Conservation (phyloP, 2,329 filamentous ascomycete genomes). For the Fusarium mundagurra region DNA sequence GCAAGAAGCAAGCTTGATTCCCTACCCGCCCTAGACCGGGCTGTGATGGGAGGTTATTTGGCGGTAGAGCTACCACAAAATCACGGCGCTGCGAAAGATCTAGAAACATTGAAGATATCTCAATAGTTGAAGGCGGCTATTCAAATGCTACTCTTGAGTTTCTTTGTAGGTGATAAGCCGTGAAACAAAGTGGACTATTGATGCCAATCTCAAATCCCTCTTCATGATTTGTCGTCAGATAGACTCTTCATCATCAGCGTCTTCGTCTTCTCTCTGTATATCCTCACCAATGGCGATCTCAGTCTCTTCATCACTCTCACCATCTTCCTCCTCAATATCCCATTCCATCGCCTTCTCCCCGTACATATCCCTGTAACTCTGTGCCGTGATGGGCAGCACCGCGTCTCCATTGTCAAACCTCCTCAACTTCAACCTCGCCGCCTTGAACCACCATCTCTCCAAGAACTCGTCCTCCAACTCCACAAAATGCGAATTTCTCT, state of each 20-base stretch:
- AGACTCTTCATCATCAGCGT: background rate
- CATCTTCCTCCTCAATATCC: background rate
- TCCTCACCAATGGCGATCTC: background rate
- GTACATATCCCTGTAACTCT: background rate
- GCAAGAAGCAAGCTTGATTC: background rate
- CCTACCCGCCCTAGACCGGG: background rate
- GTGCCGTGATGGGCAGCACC: slow-evolving; percentile 20
- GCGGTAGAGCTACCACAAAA: background rate
- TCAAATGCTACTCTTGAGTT: background rate
- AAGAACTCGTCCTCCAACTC: slow-evolving; percentile 40
- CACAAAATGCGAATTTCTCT: background rate
- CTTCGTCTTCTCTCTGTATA: background rate
- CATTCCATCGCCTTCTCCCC: slow-evolving; percentile 8
- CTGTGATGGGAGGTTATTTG: background rate
- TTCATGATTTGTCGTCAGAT: background rate
- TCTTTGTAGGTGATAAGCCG: too few species aligned
- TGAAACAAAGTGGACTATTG: background rate
- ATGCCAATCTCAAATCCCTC: background rate
- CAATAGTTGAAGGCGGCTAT: too few species aligned
- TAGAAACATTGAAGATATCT: background rate
- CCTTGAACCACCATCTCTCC: slow-evolving; percentile 34
- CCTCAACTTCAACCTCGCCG: slow-evolving; percentile 33
- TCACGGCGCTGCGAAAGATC: too few species aligned
- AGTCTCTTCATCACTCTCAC: background rate
- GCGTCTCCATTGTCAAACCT: slow-evolving; percentile 30